Percentiles rank a stretch among this genome's conserved stretches.
Evolutionary conservation across 2,329 filamentous ascomycete genomes (phyloP).

Genomic region (Stromatinia cepivora): DNA sequence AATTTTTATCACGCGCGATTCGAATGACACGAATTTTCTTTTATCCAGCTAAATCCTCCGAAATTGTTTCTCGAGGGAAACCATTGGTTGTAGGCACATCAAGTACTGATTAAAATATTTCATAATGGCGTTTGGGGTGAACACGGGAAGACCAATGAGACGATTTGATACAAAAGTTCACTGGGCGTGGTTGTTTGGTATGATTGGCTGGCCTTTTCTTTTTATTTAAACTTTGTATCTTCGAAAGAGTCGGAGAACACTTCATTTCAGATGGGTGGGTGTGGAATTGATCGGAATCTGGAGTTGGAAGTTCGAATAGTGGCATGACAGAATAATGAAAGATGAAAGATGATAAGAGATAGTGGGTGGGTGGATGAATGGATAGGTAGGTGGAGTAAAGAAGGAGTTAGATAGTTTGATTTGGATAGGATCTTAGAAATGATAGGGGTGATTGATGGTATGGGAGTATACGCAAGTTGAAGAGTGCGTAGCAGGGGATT

Average conservation of each 20-base stretch:
- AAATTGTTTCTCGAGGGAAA: background rate
- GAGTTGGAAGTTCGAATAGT: conserved; percentile 2
- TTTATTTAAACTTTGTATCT: conserved; percentile 2
- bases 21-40: conserved; percentile 16
- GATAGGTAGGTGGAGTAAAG: background rate
- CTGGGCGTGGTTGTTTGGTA: background rate
- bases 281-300: background rate
- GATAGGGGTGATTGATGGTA: background rate
- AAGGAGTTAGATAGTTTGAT: background rate
- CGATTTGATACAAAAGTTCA: conserved; percentile 2
- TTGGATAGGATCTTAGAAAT: background rate
- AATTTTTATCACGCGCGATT: conserved; percentile 13
- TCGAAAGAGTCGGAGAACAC: background rate
- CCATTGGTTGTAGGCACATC: background rate
- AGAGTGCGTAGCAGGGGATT: background rate
- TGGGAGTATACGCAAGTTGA: background rate
- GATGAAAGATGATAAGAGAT: background rate
- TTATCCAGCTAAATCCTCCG: background rate
- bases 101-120: conserved; percentile 5
- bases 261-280: background rate
- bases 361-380: background rate
- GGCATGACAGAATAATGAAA: conserved; percentile 6
- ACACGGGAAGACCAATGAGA: background rate
- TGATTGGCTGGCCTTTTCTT: background rate
- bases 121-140: conserved; percentile 10